Base-by-base conservation (phyloP, 192 early-diverging fungal genomes). In the Thoreauomyces humboldtii region DNA sequence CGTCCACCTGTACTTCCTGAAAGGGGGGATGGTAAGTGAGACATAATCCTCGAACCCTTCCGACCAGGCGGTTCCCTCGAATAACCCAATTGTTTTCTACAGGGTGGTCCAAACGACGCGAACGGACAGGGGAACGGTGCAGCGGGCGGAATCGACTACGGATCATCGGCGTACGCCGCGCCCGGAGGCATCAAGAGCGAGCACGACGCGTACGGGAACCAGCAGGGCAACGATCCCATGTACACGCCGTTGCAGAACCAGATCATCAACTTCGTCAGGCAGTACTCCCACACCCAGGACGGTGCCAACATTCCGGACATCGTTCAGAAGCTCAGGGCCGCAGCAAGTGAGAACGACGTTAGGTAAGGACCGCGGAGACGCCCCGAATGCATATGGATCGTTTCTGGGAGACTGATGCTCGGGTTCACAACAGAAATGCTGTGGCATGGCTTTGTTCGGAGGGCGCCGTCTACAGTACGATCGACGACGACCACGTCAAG, bases 401-500 rank as follows among this genome's bases (percentile, higher is more conserved):
- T n/a, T n/a, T n/a, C n/a, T n/a, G n/a, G n/a, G n/a, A 22, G n/a
- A 14, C 25, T 46, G 25, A 24, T 24, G 4, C 14, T 46, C 25
- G 2, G 4, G 19, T 25, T 31, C 17, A 25, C 17, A 17, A 7
- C 19, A 70, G 74, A 29, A 59, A 72, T 1, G 67, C 76, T 0
- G 60, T 88, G 19, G 77, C 85, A 0, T 73, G 57, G 63, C 77
- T 93, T 45, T 69, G 73, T 25, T 53, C 56, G 19, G 87, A 93
- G 48, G 91, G 91, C 14, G 76, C 76, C 43, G 48, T 88, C 46
- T 91, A 90, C 72, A 75, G 61, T 59, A 89, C 84, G 19, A 73
- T 86, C 38, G 89, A 89, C 63, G 86, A 89, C 0, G 69, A 79
- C 31, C 87, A 91, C 54, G 59, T 86, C 46, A 81, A 81, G 69